Evolutionary conservation across 2,329 filamentous ascomycete genomes (phyloP), one percentile per base, ranked within the genome.

Genomic region (Calonectria crousiana): DNA sequence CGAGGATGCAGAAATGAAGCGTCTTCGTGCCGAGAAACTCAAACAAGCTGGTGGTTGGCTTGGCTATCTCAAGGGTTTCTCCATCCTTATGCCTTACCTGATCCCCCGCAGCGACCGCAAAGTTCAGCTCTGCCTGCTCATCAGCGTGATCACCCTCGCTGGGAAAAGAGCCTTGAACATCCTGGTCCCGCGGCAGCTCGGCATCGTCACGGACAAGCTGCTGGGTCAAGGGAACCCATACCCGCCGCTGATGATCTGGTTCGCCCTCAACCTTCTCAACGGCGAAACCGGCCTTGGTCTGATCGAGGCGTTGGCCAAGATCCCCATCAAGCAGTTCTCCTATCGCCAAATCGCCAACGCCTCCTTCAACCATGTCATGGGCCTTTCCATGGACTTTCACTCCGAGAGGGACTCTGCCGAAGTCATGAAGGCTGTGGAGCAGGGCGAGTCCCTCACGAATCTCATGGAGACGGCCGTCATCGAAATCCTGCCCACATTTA

Each of bases 351-450:
- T 95, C 60, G 90, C 88, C 14, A 89, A 89, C 1, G 88, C 91
- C 2, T 90, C 92, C 0, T 95, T 94, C 80, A 87, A 89, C 71
- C 92, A 95, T 72, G 88, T 95, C 41, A 92, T 95, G 88, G 87
- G 86, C n/a, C 86, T 94, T 0, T 93, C 92, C 0, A 93, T 93
- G 85, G 92, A 94, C 74, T 95, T 94, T 69, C 93, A 95, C 80
- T 90, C 91, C 23, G 88, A 89, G 65, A 93, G 93, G 76, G 88
- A 90, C 69, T 92, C 91, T 1, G 92, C 91, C 1, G 90, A 93
- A 74, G 86, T 95, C 0, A 90, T 92, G 81, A 90, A 91, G 75
- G 89, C 92, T 4, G 88, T 94, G n/a, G 87, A 89, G 66, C 92
- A 93, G 77, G 93, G 92, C 0, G 86, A 88, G 51, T 88, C 91